Percentiles rank a stretch among this genome's conserved stretches.
Conservation (phyloP, 306 rosid genomes). For the Ormosia semicastrata region DNA sequence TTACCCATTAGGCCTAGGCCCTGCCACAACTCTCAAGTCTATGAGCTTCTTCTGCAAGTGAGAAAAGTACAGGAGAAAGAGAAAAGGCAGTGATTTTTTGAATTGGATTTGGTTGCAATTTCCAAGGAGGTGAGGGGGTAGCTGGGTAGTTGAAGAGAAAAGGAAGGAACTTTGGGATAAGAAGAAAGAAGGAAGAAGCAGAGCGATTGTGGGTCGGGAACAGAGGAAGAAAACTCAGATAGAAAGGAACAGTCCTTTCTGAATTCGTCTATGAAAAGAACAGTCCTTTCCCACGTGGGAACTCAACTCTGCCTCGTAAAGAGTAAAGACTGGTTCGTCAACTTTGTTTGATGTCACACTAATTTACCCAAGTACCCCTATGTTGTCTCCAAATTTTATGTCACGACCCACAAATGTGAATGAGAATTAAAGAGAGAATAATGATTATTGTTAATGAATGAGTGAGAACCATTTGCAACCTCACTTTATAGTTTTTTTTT, state of each 20-base stretch:
- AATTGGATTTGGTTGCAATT: background rate
- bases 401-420: background rate
- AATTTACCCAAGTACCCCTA: conserved; percentile 30
- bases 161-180: conserved; percentile 3
- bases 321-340: background rate
- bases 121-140: background rate
- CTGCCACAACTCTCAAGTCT: background rate
- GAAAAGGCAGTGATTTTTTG: background rate
- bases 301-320: background rate
- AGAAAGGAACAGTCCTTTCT: background rate
- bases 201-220: background rate
- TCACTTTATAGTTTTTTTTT: too few species aligned
- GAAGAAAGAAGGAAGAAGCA: background rate
- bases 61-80: background rate
- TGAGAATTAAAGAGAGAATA: background rate
- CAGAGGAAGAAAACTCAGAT: background rate
- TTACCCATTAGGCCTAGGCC: conserved; percentile 59
- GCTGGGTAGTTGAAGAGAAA: background rate
- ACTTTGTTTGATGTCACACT: background rate
- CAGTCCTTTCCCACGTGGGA: conserved; percentile 33
- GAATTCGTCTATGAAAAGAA: conserved; percentile 22
- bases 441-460: too few species aligned
- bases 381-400: background rate
- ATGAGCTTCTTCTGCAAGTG: background rate
- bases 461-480: too few species aligned